Evolutionary conservation across 768 basidiomycete genomes (phyloP), one percentile per base, ranked within the genome.

Genomic region (Tulasnella sp.): DNA sequence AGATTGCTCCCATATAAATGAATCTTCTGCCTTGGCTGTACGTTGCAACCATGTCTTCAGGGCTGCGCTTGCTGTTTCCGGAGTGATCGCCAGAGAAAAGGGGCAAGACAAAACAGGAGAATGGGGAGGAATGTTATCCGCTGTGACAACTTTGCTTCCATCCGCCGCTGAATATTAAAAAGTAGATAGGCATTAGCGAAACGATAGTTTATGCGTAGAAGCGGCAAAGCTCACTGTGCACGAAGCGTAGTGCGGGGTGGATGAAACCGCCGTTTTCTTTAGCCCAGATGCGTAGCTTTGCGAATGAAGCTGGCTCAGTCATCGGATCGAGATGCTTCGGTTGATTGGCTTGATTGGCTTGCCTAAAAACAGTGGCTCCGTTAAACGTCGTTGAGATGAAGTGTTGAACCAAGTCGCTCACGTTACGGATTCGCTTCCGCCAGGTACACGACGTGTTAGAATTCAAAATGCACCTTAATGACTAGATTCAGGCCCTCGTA

Each of bases 71-170:
- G 91, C 86, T 0, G 86, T 57, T 40, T 87, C 83, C n/a, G 87
- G 86, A 0, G 92, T 92, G 79, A 94, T 87, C 40, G 88, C 87
- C 26, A 94, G 85, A 1, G 85, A 83, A 81, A 93, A 89, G 0
- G 93, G 93, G 80, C 91, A 92, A 0, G 89, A 88, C 23, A 91
- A 90, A 73, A 93, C 86, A 16, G 84, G 86, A 11, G 87, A 84
- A 80, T 93, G 89, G 7, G 83, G 81, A 32, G 85, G 84, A 61
- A 93, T 80, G n/a, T 84, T 83, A 44, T 86, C 82, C 3, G 81
- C 83, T 6, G 93, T 89, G 55, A 71, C 44, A 35, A 81, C 81
- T 6, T 80, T 77, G 35, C 75, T 80, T 29, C 81, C 79, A 46
- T 42, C 70, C 1, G 73, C 18, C 57, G 42, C 81, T 78, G 85